Percentiles rank a stretch among this genome's conserved stretches.
Evolutionary conservation across 2,329 filamentous ascomycete genomes (phyloP).

Genomic region (Paraphaeosphaeria sporulosa): DNA sequence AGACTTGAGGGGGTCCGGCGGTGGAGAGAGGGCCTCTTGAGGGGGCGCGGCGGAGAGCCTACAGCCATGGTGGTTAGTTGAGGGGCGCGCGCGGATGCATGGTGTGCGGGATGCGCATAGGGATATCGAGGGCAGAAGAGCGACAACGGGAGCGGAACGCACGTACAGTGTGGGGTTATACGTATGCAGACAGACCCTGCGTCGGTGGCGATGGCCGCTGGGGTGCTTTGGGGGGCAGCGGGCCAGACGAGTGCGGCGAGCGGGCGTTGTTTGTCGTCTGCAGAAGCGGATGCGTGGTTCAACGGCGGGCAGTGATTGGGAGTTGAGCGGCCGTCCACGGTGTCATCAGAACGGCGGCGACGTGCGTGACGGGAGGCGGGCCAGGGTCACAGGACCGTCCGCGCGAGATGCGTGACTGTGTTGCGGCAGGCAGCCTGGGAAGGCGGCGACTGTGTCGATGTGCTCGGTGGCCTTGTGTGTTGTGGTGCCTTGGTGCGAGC

Average conservation of each 20-base stretch:
- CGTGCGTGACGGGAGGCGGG: neutral
- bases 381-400: neutral
- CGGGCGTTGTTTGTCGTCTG: slow-evolving; percentile 3
- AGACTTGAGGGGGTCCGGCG: slow-evolving; percentile 41
- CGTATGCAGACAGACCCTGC: slow-evolving; percentile 12
- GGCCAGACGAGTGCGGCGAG: neutral
- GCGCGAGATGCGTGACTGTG: neutral
- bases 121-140: neutral
- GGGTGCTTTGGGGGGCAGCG: neutral
- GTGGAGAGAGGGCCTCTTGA: slow-evolving; percentile 31
- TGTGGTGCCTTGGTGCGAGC: neutral
- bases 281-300: slow-evolving; percentile 13
- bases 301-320: slow-evolving; percentile 17
- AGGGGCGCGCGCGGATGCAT: slow-evolving; percentile 21
- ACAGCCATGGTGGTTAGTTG: slow-evolving; percentile 43
- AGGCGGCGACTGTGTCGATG: neutral
- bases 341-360: slow-evolving; percentile 5
- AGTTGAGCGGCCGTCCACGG: neutral
- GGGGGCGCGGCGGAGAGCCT: slow-evolving; percentile 36
- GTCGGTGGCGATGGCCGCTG: neutral
- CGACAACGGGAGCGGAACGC: slow-evolving; percentile 1
- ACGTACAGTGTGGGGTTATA: slow-evolving; percentile 13
- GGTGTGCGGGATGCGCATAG: neutral
- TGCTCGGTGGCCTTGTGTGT: neutral
- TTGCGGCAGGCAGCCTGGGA: neutral